Base-by-base conservation (phyloP, 2,329 filamentous ascomycete species). In the Fusarium temperatum region DNA sequence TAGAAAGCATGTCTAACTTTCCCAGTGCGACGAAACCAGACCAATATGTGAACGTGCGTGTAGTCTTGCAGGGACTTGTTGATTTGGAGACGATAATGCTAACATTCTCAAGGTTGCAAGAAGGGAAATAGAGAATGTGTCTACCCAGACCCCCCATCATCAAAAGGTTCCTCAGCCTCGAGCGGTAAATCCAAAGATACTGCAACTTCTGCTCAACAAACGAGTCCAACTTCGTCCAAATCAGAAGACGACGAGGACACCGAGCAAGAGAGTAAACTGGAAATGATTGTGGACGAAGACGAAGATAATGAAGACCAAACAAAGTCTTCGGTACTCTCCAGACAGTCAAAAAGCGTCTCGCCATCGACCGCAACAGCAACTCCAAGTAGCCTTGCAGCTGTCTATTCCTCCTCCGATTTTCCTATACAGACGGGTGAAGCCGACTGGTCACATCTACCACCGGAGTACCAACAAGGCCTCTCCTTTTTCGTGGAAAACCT, bases 91-190 rank as follows among this genome's bases (percentile, higher is more conserved):
- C 22, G 22, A 48, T 39, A 48, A 32, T 24, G 42, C 74, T 77
- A 63, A 77, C 55, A 22, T 39, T 35, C n/a, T 28, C 47, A 70
- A 93, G 95, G 96, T 78, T 99, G 96, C 82, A 92, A 91, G 77
- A 99, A 98, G 83, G 96, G 96, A 56, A 93, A 91, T 76, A 90
- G 96, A 83, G 94, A 97, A 74, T 99, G 96, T 81, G 87, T 93
- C 66, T 99, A 98, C 81, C 96, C 96, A 6, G 94, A 96, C 54
- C 86, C 91, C 36, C 84, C 89, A 53, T 81, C 84, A 15, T 77
- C 84, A 44, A 88, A 86, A 72, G 80, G 83, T 30, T 68, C 74
- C 35, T 50, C 72, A 58, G 69, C 63, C 15, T 63, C 73, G 36
- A 59, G 64, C 45, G 51, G 71, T 24, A 80, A 82, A 74, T 77